Evolutionary conservation across 2,329 filamentous ascomycete species (phyloP), one percentile per base, ranked within the genome.

Genomic region (Coniochaeta prunicola): DNA sequence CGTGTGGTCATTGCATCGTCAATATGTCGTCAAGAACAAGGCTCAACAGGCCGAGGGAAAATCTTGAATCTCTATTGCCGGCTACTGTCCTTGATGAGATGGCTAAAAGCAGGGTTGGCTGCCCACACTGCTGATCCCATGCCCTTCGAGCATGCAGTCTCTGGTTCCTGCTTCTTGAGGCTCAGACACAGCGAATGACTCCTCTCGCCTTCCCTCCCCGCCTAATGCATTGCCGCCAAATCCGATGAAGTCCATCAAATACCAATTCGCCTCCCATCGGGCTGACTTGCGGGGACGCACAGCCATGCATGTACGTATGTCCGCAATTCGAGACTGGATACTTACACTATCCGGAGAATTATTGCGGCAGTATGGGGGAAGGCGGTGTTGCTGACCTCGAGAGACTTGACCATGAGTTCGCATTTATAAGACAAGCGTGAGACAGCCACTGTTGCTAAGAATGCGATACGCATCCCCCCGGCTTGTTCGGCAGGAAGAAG

Each of bases 161-260:
- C 56, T 56, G 40, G 64, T 60, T 63, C 60, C 57, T 64, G 60
- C 60, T 59, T 64, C 45, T 34, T 56, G 57, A 53, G 59, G 57
- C 59, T 59, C 38, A 48, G 38, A 59, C 42, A 15, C 34, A 58
- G 57, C 57, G 28, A 53, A 50, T 58, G 57, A 38, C 57, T 28
- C 54, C 31, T 24, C 42, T 34, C 5, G 45, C 45, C 10, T 50
- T 50, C 24, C 21, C 45, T 26, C 26, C 4, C 24, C 3, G 7
- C 21, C 12, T 28, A 17, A 50, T 50, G 45, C 45, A 50, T 30
- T 30, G 45, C 45, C 45, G 17, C 45, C 21, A 30, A 50, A 38
- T n/a, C 17, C n/a, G n/a, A n/a, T n/a, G 12, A 28, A 30, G 17
- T 50, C 45, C 45, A 12, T 50, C 45, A 3, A 50, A 3, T 30